Base-by-base conservation (phyloP, 306 rosid genomes). In the Cicer pinnatifidum region DNA sequence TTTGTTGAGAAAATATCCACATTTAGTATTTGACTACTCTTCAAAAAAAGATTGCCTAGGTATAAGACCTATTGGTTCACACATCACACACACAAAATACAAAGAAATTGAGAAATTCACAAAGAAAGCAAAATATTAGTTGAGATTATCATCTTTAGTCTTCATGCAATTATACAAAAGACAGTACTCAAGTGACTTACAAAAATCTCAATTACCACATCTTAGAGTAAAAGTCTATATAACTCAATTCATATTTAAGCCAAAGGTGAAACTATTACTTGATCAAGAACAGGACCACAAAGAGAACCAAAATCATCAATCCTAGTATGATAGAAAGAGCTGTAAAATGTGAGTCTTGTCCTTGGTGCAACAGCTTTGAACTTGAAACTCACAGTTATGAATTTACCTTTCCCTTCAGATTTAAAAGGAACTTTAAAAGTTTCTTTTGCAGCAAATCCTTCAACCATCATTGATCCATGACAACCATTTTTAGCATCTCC, bases 381-480 rank as follows among this genome's bases (percentile, higher is more conserved):
- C 80, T 53, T 85, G 80, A 88, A 85, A 61, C 86, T 85, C 8
- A 76, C 96, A 5, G 81, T 41, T 78, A 63, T 84, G 88, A 81
- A 88, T 12, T 33, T 70, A 0, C 97, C 99, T 73, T 88, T 88
- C 8, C 98, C 98, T 79, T 83, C 76, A 7, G 97, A 94, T 46
- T 80, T 77, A 83, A 78, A 92, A 16, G 97, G 96, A 16, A 84
- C 97, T 73, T 94, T 94, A 8, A 94, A 71, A 17, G 91, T 86
- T 1, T 85, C 91, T 76, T 85, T 87, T 0, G 83, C 97, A 7
- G 96, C 99, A 58, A 94, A 94, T 35, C 95, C 99, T 64, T 94
- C 97, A n/a, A 94, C 88, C 96, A 90, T 71, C 99, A 95, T 95
- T 4, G 96, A 87, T 62, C 99, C 99, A 0, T 90, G 97, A 63